phyloP scores from a whole-genome alignment of 2,329 filamentous ascomycete species.

The Penicillium sp. region DNA sequence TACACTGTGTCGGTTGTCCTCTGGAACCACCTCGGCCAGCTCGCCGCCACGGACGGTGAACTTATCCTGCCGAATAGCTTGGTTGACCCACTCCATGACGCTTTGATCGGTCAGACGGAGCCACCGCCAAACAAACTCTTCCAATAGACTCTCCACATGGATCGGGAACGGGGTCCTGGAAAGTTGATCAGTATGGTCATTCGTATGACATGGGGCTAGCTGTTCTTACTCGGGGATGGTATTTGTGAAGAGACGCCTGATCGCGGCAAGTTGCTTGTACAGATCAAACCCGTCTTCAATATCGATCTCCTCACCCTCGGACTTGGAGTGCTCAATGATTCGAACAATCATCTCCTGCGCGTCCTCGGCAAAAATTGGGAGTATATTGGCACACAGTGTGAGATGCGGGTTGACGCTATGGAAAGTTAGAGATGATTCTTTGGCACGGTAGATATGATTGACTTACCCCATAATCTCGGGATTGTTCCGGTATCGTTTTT shows the following conservation, averaged over 20 bases:
- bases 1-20: constrained; percentile 86
- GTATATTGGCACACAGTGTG: constrained; percentile 77
- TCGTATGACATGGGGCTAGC: not conserved
- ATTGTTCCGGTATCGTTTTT: constrained; percentile 87
- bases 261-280: constrained; percentile 83
- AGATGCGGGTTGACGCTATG: constrained; percentile 60
- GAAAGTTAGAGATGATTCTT: constrained; percentile 21
- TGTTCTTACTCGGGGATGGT: constrained; percentile 63
- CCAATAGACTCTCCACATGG: constrained; percentile 79
- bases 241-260: constrained; percentile 76
- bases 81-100: constrained; percentile 80
- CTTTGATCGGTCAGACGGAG: constrained; percentile 77
- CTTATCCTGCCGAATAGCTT: constrained; percentile 85
- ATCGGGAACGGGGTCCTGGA: constrained; percentile 71
- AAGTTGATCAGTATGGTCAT: constrained; percentile 23
- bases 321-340: constrained; percentile 73
- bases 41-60: constrained; percentile 74
- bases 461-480: constrained; percentile 77
- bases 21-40: constrained; percentile 64
- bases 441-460: constrained; percentile 49
- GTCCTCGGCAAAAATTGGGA: constrained; percentile 89
- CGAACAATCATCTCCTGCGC: constrained; percentile 79
- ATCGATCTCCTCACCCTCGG: constrained; percentile 72
- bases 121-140: constrained; percentile 96
- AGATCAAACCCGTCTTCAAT: constrained; percentile 93